These are phyloP conservation scores for Grosmannia penicillata DNA, from an alignment of 2,329 filamentous ascomycete genomes.

Conservation along the genomic window DNA sequence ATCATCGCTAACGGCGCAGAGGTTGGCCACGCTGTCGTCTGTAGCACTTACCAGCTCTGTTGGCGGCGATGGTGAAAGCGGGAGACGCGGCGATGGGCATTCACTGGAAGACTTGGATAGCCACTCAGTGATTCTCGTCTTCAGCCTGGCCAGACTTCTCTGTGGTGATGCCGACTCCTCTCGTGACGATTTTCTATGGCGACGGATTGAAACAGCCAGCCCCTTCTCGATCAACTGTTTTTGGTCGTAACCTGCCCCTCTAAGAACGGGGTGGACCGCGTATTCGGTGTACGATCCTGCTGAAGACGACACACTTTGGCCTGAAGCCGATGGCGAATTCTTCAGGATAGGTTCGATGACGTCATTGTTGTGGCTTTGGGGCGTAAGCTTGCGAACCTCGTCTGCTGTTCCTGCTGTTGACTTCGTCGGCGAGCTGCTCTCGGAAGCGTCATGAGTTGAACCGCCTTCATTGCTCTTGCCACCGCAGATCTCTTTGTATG, in stretches of 20 bases:
- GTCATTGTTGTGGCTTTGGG: too few relatives aligned
- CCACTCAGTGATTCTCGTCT: not conserved
- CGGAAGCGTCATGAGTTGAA: not conserved
- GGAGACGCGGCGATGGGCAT: too few relatives aligned
- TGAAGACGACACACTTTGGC: constrained; percentile 2
- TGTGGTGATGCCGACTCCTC: not conserved
- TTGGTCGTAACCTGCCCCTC: constrained; percentile 1
- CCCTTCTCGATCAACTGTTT: constrained; percentile 3
- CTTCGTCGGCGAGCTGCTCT: too few relatives aligned
- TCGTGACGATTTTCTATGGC: not conserved
- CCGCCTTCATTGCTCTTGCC: not conserved
- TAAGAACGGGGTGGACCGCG: constrained; percentile 2
- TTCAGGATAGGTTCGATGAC: constrained; percentile 7
- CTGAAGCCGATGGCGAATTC: constrained; percentile 2
- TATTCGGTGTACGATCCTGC: constrained; percentile 2
- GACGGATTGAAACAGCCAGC: not conserved
- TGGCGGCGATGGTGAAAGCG: too few relatives aligned
- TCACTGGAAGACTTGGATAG: too few relatives aligned
- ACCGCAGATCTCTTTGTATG: not conserved
- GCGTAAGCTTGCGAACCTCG: too few relatives aligned
- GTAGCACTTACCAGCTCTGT: too few relatives aligned
- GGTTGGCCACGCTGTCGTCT: too few relatives aligned
- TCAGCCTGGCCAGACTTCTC: not conserved
- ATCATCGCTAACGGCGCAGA: too few relatives aligned
- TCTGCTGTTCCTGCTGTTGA: not conserved